A percentile compares a stretch with the other conserved stretches of the same genome.
Conservation (phyloP, 164 flowering plant genomes). For the Annona squamosa region DNA sequence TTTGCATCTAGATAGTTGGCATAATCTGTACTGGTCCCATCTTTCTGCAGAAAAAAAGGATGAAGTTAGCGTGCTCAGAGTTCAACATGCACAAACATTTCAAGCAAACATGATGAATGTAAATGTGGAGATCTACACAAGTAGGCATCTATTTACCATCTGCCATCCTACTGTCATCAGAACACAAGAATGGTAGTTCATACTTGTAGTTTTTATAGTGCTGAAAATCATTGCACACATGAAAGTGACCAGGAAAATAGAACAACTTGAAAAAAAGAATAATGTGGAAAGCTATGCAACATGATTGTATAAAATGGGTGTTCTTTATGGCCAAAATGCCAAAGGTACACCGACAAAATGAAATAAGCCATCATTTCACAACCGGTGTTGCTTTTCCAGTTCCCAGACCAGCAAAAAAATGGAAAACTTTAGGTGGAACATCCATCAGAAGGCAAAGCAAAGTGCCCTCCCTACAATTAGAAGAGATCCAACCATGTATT, state of each 20-base stretch:
- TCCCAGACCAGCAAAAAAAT: too few species aligned
- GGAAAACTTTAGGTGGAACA: too few species aligned
- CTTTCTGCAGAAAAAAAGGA: conserved; percentile 47
- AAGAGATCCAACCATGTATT: too few species aligned
- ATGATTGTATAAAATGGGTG: not conserved
- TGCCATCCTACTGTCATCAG: too few species aligned
- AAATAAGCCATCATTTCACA: too few species aligned
- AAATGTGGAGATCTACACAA: too few species aligned
- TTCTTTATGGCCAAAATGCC: not conserved
- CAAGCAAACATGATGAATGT: too few species aligned
- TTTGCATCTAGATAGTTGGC: conserved; percentile 75
- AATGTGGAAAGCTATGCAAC: not conserved
- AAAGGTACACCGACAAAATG: too few species aligned
- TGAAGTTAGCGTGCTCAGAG: not conserved
- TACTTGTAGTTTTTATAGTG: not conserved
- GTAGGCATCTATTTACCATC: too few species aligned
- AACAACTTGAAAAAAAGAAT: not conserved
- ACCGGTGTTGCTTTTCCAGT: too few species aligned
- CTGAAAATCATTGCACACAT: not conserved
- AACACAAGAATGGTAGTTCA: not conserved
- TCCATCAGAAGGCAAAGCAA: too few species aligned
- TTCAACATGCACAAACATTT: not conserved
- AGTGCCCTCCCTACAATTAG: too few species aligned
- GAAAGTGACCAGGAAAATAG: not conserved
- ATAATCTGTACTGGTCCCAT: conserved; percentile 68